Evolutionary conservation across 495 filamentous ascomycete species (phyloP), one percentile per base, ranked within the genome.

Genomic region (Cetradonia linearis): DNA sequence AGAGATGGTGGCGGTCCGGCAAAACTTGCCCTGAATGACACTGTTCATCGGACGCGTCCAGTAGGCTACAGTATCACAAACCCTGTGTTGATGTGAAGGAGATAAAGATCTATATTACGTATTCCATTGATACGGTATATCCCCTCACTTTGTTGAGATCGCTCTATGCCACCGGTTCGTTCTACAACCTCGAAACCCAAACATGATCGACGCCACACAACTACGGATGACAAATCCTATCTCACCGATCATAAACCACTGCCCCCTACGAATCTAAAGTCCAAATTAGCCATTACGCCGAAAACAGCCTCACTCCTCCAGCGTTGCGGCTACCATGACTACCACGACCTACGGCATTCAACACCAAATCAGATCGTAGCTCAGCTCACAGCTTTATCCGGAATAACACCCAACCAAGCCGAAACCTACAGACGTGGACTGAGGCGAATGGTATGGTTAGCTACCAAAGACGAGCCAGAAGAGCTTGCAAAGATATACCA

Each of bases 41-140:
- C 14, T 10, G 5, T 25, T n/a, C 0, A 40, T 23, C 11, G 36
- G n/a, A 76, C 53, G 73, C 74, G 53, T 77, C 73, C 9, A 74
- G 69, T 23, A n/a, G 30, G 1, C 25, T 27, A 11, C 27, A 10
- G 16, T n/a, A 20, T 3, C 11, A 3, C n/a, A 1, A 27, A 1
- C n/a, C 44, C 11, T 48, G 46, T 28, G 14, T 9, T 13, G 11
- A 11, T 49, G 18, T 4, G 11, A 40, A 18, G 11, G 2, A 11
- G 37, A 40, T 10, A 49, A 28, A 30, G 11, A 8, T 49, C 47
- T 13, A 49, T 0, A 23, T 8, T 0, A 18, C 5, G 5, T 28
- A 49, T 30, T 10, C 9, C 20, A 25, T 3, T 49, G 8, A 49
- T 30, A 5, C 1, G n/a, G n/a, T n/a, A 42, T 18, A 42, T n/a